A percentile compares a stretch with the other conserved stretches of the same genome.
Evolutionary conservation across 2,329 filamentous ascomycete genomes (phyloP).

Genomic region (Magnaporthales sp.): DNA sequence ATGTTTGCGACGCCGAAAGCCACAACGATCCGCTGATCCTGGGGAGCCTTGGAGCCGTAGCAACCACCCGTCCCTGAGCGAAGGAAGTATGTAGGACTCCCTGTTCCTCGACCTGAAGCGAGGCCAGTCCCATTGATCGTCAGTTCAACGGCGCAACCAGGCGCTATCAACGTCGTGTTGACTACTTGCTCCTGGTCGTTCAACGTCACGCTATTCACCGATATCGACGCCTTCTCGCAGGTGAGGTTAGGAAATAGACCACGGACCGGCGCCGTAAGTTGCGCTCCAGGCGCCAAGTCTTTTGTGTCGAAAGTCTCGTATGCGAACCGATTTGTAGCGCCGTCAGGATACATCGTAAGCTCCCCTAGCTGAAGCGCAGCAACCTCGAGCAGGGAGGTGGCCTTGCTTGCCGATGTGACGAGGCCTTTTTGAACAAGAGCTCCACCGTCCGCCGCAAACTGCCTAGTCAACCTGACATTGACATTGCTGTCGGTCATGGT

Average conservation of each 20-base stretch:
- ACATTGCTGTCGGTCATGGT: constrained; percentile 15
- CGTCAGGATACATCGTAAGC: constrained; percentile 20
- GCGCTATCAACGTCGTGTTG: constrained; percentile 20
- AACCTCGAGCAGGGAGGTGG: constrained; percentile 22
- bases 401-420: neutral
- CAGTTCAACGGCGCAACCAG: constrained; percentile 12
- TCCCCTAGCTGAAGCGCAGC: constrained; percentile 19
- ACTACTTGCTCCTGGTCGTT: constrained; percentile 13
- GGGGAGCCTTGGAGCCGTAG: constrained; percentile 8
- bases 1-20: constrained; percentile 14
- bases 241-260: constrained; percentile 23
- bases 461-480: constrained; percentile 16
- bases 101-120: constrained; percentile 3
- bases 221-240: constrained; percentile 20
- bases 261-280: constrained; percentile 22
- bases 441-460: constrained; percentile 19
- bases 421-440: constrained; percentile 9
- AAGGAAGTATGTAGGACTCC: constrained; percentile 9
- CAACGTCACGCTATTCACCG: constrained; percentile 16
- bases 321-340: constrained; percentile 22
- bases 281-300: constrained; percentile 13
- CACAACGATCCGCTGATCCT: constrained; percentile 17
- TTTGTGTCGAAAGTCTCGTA: constrained; percentile 23
- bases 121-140: constrained; percentile 10
- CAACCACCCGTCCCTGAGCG: constrained; percentile 15